Evolutionary conservation across 495 filamentous ascomycete genomes (phyloP).

Genomic region (Opeltia flavorubescens): DNA sequence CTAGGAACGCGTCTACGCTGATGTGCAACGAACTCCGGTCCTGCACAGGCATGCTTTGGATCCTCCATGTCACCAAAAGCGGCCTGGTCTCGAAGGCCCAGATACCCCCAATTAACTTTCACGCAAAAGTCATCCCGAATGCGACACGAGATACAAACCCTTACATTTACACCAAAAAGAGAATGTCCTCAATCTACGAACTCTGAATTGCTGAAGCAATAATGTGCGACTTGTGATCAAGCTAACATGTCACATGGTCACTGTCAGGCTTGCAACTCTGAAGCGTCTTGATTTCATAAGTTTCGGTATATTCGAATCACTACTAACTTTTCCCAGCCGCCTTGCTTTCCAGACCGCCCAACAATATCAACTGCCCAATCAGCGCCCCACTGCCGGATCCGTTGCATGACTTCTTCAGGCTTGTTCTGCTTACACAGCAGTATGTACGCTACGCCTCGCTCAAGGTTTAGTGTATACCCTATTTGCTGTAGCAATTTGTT

Average conservation of each 20-base stretch:
- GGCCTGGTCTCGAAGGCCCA: too few relatives aligned
- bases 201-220: background rate
- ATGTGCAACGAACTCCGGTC: too few relatives aligned
- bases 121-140: too few relatives aligned
- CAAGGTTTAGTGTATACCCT: slow-evolving; percentile 41
- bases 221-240: background rate
- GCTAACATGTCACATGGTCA: too few relatives aligned
- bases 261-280: too few relatives aligned
- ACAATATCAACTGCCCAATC: slow-evolving; percentile 68
- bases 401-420: slow-evolving; percentile 36
- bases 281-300: background rate
- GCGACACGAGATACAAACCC: too few relatives aligned
- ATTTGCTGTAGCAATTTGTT: slow-evolving; percentile 57
- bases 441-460: slow-evolving; percentile 70
- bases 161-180: too few relatives aligned
- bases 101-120: too few relatives aligned
- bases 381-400: slow-evolving; percentile 40
- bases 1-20: too few relatives aligned
- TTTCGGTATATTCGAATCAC: slow-evolving; percentile 53
- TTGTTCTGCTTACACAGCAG: slow-evolving; percentile 73
- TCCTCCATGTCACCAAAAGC: too few relatives aligned
- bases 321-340: slow-evolving; percentile 82
- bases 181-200: too few relatives aligned
- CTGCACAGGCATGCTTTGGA: too few relatives aligned
- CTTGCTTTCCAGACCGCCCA: slow-evolving; percentile 67